Evolutionary conservation across 495 filamentous ascomycete genomes (phyloP).

Genomic region (Tuber melanosporum): DNA sequence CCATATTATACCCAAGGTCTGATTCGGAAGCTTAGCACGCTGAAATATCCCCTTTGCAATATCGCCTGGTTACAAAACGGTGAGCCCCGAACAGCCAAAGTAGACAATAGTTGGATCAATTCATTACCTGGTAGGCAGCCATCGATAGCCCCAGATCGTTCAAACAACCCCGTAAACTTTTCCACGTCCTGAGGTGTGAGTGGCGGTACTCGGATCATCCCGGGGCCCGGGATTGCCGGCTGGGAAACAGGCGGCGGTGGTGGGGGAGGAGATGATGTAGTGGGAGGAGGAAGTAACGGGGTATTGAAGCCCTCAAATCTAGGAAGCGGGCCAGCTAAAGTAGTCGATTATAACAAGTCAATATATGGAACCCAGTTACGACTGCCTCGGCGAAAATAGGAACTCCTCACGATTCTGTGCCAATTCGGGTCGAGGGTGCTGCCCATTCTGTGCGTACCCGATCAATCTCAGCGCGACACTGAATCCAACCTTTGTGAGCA

Average conservation of each 20-base stretch:
- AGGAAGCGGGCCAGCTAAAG: slow-evolving; percentile 75
- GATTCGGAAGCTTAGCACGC: slow-evolving; percentile 80
- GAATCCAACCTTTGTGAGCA: slow-evolving; percentile 86
- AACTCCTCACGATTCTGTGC: slow-evolving; percentile 55
- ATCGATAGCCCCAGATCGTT: slow-evolving; percentile 71
- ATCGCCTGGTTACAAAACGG: slow-evolving; percentile 51
- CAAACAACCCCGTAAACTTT: slow-evolving; percentile 80
- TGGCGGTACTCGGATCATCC: slow-evolving; percentile 73
- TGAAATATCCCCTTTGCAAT: slow-evolving; percentile 92
- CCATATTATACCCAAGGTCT: slow-evolving; percentile 88
- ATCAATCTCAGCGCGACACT: slow-evolving; percentile 86
- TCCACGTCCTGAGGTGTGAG: slow-evolving; percentile 80
- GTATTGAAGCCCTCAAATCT: slow-evolving; percentile 73
- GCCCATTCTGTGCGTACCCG: slow-evolving; percentile 84
- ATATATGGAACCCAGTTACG: not conserved
- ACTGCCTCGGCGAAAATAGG: not conserved
- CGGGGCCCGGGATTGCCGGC: slow-evolving; percentile 59
- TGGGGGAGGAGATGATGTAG: slow-evolving; percentile 45
- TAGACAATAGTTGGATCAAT: not conserved
- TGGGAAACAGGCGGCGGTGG: slow-evolving; percentile 53
- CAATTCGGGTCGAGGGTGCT: slow-evolving; percentile 70
- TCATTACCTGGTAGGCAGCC: slow-evolving; percentile 68
- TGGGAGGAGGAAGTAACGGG: slow-evolving; percentile 41
- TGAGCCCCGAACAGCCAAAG: not conserved
- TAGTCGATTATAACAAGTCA: slow-evolving; percentile 31